Evolutionary conservation across 768 basidiomycete species (phyloP).

Genomic region (Tulasnella sp.): DNA sequence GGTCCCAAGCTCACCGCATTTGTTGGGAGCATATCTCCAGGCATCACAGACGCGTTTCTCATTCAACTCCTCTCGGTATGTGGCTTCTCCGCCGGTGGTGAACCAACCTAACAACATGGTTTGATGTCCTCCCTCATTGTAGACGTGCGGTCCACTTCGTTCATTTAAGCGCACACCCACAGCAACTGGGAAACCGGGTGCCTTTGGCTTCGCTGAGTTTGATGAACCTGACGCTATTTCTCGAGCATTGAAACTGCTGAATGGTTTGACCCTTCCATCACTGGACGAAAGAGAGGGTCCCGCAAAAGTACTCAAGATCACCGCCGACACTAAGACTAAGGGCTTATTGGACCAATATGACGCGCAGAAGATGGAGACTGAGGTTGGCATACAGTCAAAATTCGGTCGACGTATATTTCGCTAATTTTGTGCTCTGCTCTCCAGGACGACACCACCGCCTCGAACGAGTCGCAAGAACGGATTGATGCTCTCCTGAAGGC

Average conservation of each 20-base stretch:
- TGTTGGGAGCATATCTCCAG: constrained; percentile 91
- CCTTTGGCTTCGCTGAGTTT: constrained; percentile 94
- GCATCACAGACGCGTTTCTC: constrained; percentile 75
- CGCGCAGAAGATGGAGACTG: constrained; percentile 67
- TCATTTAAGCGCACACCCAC: constrained; percentile 91
- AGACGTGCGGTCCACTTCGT: constrained; percentile 86
- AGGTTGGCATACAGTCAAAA: constrained; percentile 46
- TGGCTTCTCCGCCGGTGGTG: constrained; percentile 22
- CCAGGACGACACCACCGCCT: constrained; percentile 22
- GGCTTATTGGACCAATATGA: constrained; percentile 80
- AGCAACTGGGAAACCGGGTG: constrained; percentile 87
- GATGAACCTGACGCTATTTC: constrained; percentile 89
- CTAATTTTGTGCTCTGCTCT: neutral
- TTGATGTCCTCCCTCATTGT: neutral
- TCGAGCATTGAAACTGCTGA: constrained; percentile 59
- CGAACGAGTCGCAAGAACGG: constrained; percentile 14
- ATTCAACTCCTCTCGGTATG: constrained; percentile 69
- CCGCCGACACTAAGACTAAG: constrained; percentile 93
- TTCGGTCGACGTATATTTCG: neutral
- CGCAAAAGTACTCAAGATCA: constrained; percentile 48
- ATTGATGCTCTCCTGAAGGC: constrained; percentile 19
- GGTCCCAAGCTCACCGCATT: constrained; percentile 68
- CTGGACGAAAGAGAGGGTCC: constrained; percentile 40
- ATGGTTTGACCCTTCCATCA: constrained; percentile 56
- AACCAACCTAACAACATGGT: neutral